Conservation (phyloP, 208 protist genomes). For the Trichomonas gallinae region DNA sequence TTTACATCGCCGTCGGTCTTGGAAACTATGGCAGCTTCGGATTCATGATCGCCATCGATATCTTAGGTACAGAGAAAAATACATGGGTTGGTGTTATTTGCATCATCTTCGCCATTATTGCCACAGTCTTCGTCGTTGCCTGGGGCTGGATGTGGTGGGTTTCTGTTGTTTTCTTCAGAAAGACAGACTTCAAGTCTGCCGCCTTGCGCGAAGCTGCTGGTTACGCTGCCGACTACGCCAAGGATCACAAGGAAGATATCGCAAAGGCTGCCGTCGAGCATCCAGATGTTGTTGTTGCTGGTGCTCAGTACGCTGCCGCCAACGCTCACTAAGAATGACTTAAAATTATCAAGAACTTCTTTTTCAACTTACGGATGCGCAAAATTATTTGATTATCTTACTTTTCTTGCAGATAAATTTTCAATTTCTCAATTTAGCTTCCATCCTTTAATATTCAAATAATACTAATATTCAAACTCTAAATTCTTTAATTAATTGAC, state of each 20-base stretch:
- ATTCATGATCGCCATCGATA: not conserved
- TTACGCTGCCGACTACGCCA: not conserved
- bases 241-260: not conserved
- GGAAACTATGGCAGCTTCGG: not conserved
- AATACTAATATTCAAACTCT: too few species aligned
- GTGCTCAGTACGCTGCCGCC: not conserved
- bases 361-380: too few species aligned
- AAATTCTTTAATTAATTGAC: too few species aligned
- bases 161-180: not conserved
- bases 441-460: too few species aligned
- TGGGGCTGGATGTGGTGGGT: not conserved
- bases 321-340: too few species aligned
- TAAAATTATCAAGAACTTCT: too few species aligned
- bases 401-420: too few species aligned
- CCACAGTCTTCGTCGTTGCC: not conserved
- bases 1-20: not conserved
- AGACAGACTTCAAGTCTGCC: not conserved
- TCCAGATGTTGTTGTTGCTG: not conserved
- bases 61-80: not conserved
- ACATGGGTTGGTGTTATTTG: not conserved
- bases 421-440: too few species aligned
- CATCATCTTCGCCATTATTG: not conserved
- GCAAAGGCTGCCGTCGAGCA: not conserved
- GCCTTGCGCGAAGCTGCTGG: not conserved
- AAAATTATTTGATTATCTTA: too few species aligned